phyloP scores from a whole-genome alignment of 2,329 filamentous ascomycete species.

The Rutstroemia sp. region DNA sequence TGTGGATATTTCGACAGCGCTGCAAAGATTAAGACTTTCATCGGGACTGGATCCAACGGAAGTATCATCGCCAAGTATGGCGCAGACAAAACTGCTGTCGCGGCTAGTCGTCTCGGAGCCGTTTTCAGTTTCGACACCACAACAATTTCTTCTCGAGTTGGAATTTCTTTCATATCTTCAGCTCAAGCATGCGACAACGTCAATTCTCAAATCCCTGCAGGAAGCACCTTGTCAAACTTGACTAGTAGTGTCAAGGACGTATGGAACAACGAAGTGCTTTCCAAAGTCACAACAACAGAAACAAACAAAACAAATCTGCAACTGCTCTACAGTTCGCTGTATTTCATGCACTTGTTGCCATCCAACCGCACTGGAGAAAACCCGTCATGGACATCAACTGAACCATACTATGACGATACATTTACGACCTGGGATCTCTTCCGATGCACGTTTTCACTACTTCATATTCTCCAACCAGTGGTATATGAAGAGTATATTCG shows the following conservation, averaged over 20 bases:
- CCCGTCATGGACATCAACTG: conserved; percentile 51
- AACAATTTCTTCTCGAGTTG: conserved; percentile 41
- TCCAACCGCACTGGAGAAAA: conserved; percentile 66
- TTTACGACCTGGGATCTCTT: conserved; percentile 61
- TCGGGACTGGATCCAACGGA: not conserved
- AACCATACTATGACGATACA: conserved; percentile 65
- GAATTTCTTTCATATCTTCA: conserved; percentile 41
- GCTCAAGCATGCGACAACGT: conserved; percentile 43
- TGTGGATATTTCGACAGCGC: conserved; percentile 39
- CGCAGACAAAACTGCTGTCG: conserved; percentile 21
- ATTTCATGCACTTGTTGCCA: conserved; percentile 36
- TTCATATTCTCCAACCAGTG: conserved; percentile 56
- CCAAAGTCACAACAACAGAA: conserved; percentile 54
- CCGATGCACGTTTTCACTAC: conserved; percentile 55
- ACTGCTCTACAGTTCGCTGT: conserved; percentile 60
- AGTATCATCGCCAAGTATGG: conserved; percentile 23
- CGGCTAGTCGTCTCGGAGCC: conserved; percentile 33
- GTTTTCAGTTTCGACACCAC: conserved; percentile 38
- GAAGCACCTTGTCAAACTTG: conserved; percentile 35
- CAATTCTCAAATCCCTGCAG: conserved; percentile 36
- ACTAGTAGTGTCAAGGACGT: conserved; percentile 38
- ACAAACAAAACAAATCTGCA: conserved; percentile 47
- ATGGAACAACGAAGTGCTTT: conserved; percentile 57
- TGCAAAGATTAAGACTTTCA: conserved; percentile 38
- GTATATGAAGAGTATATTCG: conserved; percentile 59